phyloP scores from a whole-genome alignment of 164 flowering plant species.

The Macadamia tetraphylla region DNA sequence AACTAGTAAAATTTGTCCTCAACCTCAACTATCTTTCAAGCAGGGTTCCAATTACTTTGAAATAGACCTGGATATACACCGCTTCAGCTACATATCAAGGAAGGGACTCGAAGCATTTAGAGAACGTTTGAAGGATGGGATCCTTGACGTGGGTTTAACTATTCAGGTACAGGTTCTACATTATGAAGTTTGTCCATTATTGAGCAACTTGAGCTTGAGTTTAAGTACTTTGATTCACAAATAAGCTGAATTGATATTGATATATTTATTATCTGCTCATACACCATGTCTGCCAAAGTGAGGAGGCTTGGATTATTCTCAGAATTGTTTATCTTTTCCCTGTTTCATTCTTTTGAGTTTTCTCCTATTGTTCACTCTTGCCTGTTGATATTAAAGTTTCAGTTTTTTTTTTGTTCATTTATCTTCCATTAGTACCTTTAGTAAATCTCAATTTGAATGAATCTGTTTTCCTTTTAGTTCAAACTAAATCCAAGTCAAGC shows the following conservation, averaged over 20 bases:
- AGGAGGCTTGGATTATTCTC: too few species aligned
- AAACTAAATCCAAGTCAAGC: too few species aligned
- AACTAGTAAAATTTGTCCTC: background rate
- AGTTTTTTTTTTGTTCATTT: background rate
- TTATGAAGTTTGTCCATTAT: background rate
- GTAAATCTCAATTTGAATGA: background rate
- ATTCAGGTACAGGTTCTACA: conserved; percentile 61
- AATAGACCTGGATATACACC: conserved; percentile 92
- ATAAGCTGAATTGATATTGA: background rate
- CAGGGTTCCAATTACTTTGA: conserved; percentile 94
- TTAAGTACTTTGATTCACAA: too few species aligned
- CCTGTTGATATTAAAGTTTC: too few species aligned
- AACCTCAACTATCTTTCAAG: conserved; percentile 5
- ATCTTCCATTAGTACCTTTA: background rate
- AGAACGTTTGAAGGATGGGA: conserved; percentile 70
- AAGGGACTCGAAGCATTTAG: conserved; percentile 89
- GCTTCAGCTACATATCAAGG: conserved; percentile 91
- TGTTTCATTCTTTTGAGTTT: too few species aligned
- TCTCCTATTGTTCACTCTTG: too few species aligned
- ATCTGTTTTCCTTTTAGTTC: background rate
- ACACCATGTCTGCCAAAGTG: too few species aligned
- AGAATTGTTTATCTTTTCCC: too few species aligned
- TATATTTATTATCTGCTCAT: too few species aligned
- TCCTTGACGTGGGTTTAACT: conserved; percentile 80
- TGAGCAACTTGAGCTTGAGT: too few species aligned